Percentiles rank a stretch among this genome's conserved stretches.
phyloP scores from a whole-genome alignment of 352 stramenopile genomes.

The Phytophthora cactorum region DNA sequence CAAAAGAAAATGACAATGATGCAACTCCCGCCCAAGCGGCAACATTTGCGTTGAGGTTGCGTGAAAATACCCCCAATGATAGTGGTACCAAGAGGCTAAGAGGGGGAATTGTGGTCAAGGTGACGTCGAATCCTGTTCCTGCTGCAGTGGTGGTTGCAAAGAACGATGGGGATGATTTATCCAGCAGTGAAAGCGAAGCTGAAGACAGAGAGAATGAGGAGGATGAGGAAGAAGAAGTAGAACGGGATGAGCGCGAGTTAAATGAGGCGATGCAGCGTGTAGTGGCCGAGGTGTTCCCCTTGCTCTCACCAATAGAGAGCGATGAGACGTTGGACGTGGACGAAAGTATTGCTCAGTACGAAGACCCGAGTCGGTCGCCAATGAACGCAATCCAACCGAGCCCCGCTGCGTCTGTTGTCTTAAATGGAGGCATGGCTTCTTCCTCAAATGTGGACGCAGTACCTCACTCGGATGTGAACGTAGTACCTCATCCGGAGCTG shows the following conservation, averaged over 20 bases:
- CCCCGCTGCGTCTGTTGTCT: not conserved
- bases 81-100: slow-evolving; percentile 20
- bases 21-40: slow-evolving; percentile 20
- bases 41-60: slow-evolving; percentile 56
- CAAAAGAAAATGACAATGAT: slow-evolving; percentile 10
- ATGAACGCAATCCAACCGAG: slow-evolving; percentile 27
- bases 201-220: slow-evolving; percentile 38
- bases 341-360: slow-evolving; percentile 58
- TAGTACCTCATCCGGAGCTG: not conserved
- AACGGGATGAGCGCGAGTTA: slow-evolving; percentile 55
- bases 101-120: not conserved
- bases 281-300: slow-evolving; percentile 56
- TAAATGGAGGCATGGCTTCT: not conserved
- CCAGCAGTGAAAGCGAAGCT: slow-evolving; percentile 52
- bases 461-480: not conserved
- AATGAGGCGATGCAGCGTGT: slow-evolving; percentile 56
- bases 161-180: slow-evolving; percentile 57
- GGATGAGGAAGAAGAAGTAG: slow-evolving; percentile 37
- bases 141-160: not conserved
- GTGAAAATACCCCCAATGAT: slow-evolving; percentile 18
- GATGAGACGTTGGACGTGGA: slow-evolving; percentile 48
- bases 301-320: slow-evolving; percentile 36
- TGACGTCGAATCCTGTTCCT: not conserved
- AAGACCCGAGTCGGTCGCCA: slow-evolving; percentile 42
- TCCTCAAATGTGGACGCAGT: not conserved